phyloP scores from a whole-genome alignment of 495 filamentous ascomycete species.

The Penicillium subrubescens region DNA sequence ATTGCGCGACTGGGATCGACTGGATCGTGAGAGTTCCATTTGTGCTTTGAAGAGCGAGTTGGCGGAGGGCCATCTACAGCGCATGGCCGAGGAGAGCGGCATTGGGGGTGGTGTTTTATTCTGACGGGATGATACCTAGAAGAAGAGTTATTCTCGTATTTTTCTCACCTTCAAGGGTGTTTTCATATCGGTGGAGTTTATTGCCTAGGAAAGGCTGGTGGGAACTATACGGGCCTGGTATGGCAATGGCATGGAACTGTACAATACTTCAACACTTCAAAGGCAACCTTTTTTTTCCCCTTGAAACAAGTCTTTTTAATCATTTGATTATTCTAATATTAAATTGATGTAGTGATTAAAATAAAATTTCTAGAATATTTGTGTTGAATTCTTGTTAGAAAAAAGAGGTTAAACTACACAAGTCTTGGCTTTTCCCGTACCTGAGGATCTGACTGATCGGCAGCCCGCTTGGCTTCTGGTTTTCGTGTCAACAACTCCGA shows the following conservation, averaged over 20 bases:
- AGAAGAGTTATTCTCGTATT: not conserved
- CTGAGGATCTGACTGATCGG: slow-evolving; percentile 25
- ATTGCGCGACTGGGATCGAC: slow-evolving; percentile 60
- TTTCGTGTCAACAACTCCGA: slow-evolving; percentile 37
- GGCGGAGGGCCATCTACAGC: slow-evolving; percentile 61
- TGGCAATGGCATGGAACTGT: not conserved
- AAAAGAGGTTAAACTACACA: not conserved
- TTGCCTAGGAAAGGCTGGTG: not conserved
- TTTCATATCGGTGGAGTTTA: not conserved
- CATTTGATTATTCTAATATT: not conserved
- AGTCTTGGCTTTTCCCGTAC: slow-evolving; percentile 19
- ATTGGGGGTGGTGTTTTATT: slow-evolving; percentile 47
- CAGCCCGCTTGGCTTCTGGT: slow-evolving; percentile 22
- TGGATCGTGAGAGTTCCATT: slow-evolving; percentile 60
- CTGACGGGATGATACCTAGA: slow-evolving; percentile 17
- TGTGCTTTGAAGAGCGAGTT: slow-evolving; percentile 61
- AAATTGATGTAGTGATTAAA: not conserved
- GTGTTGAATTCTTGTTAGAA: no score
- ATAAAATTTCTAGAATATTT: no score
- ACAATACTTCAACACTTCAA: not conserved
- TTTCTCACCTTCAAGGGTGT: not conserved
- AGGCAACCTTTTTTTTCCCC: no score
- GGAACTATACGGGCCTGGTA: not conserved
- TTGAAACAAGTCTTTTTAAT: not conserved
- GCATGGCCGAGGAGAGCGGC: slow-evolving; percentile 56